A percentile compares a stretch with the other conserved stretches of the same genome.
These are phyloP conservation scores for Colletotrichum tofieldiae DNA, from an alignment of 2,329 filamentous ascomycete genomes.

Conservation along the genomic window DNA sequence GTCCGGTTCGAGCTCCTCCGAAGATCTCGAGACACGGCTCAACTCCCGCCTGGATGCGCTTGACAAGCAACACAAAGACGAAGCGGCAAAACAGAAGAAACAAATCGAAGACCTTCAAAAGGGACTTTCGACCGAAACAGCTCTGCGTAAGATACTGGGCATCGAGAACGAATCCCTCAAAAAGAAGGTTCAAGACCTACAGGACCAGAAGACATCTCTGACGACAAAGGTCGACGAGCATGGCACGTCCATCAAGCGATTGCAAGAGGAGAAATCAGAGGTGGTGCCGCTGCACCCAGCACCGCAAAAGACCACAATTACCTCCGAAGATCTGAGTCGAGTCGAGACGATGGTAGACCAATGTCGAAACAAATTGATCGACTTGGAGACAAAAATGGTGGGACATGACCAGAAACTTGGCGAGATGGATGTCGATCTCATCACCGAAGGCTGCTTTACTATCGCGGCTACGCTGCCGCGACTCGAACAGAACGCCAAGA, in stretches of 20 bases:
- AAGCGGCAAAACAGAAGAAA: constrained; percentile 41
- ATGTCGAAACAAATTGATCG: not conserved
- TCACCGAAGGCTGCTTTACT: constrained; percentile 23
- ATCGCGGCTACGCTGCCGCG: constrained; percentile 25
- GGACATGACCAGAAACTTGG: constrained; percentile 30
- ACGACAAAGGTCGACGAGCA: constrained; percentile 14
- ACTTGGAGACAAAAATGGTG: not conserved
- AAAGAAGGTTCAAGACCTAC: constrained; percentile 18
- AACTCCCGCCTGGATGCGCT: constrained; percentile 30
- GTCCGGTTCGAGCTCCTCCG: not conserved
- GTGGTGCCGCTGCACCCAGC: not conserved
- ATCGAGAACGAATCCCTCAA: constrained; percentile 32
- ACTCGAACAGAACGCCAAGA: constrained; percentile 17
- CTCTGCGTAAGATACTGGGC: constrained; percentile 17
- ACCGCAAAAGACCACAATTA: not conserved
- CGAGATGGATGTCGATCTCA: constrained; percentile 32
- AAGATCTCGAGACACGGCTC: constrained; percentile 5
- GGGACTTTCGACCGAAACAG: constrained; percentile 7
- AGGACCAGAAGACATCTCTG: constrained; percentile 7
- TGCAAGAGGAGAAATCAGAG: not conserved
- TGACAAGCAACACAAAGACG: constrained; percentile 30
- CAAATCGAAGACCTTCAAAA: constrained; percentile 23
- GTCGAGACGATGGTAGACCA: constrained; percentile 13
- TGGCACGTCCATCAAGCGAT: constrained; percentile 1
- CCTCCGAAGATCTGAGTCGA: not conserved